phyloP scores from a whole-genome alignment of 2,329 filamentous ascomycete genomes.

The Exophiala viscosa region DNA sequence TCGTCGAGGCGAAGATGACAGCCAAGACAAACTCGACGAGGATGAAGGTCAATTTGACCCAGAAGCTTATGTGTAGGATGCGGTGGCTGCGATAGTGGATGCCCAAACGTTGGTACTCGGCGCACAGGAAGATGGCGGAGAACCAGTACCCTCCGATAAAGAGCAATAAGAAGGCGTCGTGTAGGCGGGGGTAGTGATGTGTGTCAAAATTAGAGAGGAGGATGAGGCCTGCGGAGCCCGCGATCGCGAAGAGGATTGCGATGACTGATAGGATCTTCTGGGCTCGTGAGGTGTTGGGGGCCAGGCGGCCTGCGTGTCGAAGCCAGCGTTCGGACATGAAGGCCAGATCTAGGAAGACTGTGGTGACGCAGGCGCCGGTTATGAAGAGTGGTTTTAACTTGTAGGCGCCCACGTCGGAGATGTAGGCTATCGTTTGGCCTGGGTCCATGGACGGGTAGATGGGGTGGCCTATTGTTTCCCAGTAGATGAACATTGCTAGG shows the following conservation, averaged over 20 bases:
- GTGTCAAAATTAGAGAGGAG: conserved; percentile 85
- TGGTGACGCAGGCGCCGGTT: conserved; percentile 59
- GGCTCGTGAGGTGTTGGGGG: conserved; percentile 60
- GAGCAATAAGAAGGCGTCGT: conserved; percentile 72
- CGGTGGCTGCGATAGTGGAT: conserved; percentile 68
- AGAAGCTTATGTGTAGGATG: conserved; percentile 75
- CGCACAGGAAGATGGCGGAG: conserved; percentile 82
- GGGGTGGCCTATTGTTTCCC: conserved; percentile 52
- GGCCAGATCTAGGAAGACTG: conserved; percentile 73
- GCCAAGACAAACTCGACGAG: conserved; percentile 69
- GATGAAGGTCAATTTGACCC: conserved; percentile 82
- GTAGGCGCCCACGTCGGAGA: conserved; percentile 56
- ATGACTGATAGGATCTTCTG: conserved; percentile 41
- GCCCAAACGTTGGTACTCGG: conserved; percentile 80
- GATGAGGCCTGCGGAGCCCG: conserved; percentile 76
- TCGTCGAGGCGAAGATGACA: conserved; percentile 60
- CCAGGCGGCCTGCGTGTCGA: conserved; percentile 73
- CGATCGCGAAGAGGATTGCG: conserved; percentile 49
- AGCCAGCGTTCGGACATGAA: conserved; percentile 82
- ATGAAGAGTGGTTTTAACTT: conserved; percentile 62
- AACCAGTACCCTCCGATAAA: conserved; percentile 86
- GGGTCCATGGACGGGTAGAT: conserved; percentile 50
- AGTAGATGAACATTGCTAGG: conserved; percentile 57
- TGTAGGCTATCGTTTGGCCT: conserved; percentile 54
- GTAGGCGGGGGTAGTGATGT: conserved; percentile 59